Conservation (phyloP, 2,329 filamentous ascomycete genomes). For the Neopestalotiopsis clavispora region DNA sequence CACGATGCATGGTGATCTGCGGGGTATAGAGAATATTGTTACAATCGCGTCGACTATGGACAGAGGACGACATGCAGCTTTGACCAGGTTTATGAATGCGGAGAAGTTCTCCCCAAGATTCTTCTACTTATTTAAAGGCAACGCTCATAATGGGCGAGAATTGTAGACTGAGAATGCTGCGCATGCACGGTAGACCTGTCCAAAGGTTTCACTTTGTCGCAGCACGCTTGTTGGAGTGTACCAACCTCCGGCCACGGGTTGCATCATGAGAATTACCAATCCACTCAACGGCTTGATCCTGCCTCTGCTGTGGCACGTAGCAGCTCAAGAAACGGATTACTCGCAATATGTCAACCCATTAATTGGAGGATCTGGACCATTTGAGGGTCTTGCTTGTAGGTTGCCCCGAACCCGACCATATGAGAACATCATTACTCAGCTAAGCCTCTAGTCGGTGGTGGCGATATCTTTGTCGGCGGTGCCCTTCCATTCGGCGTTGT, state of each 20-base stretch:
- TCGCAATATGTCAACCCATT: constrained; percentile 53
- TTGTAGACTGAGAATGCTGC: neutral
- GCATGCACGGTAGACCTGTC: too few relatives aligned
- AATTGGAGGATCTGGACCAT: constrained; percentile 32
- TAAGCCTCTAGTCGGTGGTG: constrained; percentile 5
- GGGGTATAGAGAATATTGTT: too few relatives aligned
- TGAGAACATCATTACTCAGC: neutral
- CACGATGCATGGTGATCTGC: neutral
- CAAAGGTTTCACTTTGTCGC: neutral
- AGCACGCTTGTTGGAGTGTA: neutral
- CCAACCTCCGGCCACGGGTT: neutral
- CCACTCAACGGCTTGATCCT: neutral
- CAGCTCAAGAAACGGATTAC: constrained; percentile 33
- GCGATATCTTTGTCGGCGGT: constrained; percentile 15
- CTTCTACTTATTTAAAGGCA: neutral
- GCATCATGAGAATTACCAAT: neutral
- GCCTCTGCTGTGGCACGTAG: neutral
- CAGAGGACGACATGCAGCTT: too few relatives aligned
- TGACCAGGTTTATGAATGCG: neutral
- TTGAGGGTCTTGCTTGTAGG: constrained; percentile 17
- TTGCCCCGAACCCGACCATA: neutral
- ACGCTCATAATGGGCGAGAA: too few relatives aligned
- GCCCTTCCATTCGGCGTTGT: constrained; percentile 14
- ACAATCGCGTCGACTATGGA: neutral
- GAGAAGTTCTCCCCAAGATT: neutral